Conservation (phyloP, 768 basidiomycete genomes). For the Kondoa subrosea region DNA sequence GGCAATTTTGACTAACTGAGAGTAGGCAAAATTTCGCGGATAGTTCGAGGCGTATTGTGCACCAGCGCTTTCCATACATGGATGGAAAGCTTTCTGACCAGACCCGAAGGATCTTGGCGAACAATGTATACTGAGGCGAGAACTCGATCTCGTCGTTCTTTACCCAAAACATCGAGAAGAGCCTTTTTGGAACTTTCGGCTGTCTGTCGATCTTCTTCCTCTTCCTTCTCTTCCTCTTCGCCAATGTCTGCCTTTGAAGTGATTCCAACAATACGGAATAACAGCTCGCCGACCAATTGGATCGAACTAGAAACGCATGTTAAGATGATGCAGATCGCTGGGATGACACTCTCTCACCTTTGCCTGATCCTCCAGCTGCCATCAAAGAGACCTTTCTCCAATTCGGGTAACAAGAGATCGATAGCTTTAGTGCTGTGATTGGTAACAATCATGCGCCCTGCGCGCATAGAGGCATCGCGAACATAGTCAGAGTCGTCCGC, state of each 20-base stretch:
- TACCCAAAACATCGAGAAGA: constrained; percentile 69
- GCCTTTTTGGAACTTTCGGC: constrained; percentile 69
- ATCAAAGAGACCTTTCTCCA: constrained; percentile 90
- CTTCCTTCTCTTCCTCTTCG: constrained; percentile 64
- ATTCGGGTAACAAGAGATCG: constrained; percentile 79
- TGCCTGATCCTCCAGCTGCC: constrained; percentile 74
- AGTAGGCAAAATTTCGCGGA: constrained; percentile 76
- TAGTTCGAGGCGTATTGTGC: constrained; percentile 78
- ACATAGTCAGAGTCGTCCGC: constrained; percentile 90
- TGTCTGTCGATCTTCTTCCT: constrained; percentile 32
- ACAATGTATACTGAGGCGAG: constrained; percentile 79
- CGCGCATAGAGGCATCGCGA: constrained; percentile 90
- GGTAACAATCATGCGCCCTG: constrained; percentile 92
- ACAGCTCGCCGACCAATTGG: constrained; percentile 79
- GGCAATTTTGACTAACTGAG: constrained; percentile 40
- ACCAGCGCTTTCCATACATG: constrained; percentile 98
- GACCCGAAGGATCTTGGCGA: constrained; percentile 75
- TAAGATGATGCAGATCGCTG: constrained; percentile 39
- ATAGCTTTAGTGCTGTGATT: constrained; percentile 86
- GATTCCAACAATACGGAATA: constrained; percentile 95
- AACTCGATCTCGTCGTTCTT: constrained; percentile 75
- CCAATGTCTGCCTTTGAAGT: constrained; percentile 75
- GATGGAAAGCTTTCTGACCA: constrained; percentile 75
- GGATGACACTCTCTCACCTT: constrained; percentile 38
- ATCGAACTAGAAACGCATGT: constrained; percentile 49